Evolutionary conservation across 768 basidiomycete genomes (phyloP).

Genomic region (Boletus pseudopeckii): DNA sequence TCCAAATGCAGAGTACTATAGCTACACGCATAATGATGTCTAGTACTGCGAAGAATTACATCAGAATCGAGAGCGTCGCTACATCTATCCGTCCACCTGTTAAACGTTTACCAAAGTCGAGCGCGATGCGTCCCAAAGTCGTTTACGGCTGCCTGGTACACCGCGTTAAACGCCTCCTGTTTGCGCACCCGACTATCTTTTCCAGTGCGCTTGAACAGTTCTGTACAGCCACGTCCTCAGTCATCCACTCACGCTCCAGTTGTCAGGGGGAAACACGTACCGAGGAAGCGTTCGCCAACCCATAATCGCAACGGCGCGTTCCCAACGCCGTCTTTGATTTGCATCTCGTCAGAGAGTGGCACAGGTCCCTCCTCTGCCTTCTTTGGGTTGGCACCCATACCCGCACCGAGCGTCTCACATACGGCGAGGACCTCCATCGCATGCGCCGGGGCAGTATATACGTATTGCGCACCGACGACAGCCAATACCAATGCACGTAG

Average conservation of each 20-base stretch:
- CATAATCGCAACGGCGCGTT: constrained; percentile 66
- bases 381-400: constrained; percentile 48
- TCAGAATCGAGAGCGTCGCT: too few species aligned
- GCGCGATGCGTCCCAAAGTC: constrained; percentile 14
- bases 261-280: constrained; percentile 33
- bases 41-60: background rate
- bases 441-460: constrained; percentile 67
- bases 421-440: constrained; percentile 63
- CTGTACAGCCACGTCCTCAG: constrained; percentile 28
- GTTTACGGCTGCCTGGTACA: constrained; percentile 25
- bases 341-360: background rate
- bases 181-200: constrained; percentile 45
- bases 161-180: constrained; percentile 45
- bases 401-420: constrained; percentile 67
- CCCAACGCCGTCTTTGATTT: constrained; percentile 40
- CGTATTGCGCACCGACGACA: constrained; percentile 65
- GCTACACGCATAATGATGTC: constrained; percentile 5
- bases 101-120: constrained; percentile 15
- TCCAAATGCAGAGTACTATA: background rate
- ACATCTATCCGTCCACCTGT: background rate
- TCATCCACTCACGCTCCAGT: background rate
- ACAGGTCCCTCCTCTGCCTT: constrained; percentile 9
- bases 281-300: constrained; percentile 68
- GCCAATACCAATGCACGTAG: constrained; percentile 67
- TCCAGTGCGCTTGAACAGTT: constrained; percentile 55